Conservation (phyloP, 352 stramenopile species). For the Phytophthora sp. region DNA sequence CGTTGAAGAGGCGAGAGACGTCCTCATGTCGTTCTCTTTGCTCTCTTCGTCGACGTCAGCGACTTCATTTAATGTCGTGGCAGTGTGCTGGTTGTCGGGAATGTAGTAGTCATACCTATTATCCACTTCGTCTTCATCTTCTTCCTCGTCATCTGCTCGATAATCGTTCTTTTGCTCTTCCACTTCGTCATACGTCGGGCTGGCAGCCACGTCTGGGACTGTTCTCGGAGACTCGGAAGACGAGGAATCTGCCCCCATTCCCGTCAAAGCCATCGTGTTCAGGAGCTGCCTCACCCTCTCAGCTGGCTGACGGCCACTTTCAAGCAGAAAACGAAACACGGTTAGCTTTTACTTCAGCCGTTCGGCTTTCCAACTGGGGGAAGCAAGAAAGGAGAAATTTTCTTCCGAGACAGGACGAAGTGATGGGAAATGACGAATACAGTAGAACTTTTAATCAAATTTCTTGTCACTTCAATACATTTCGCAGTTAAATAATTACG, state of each 20-base stretch:
- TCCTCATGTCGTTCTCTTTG: neutral
- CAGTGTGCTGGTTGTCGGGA: neutral
- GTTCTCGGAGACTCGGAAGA: neutral
- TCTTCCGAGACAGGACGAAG: too few relatives aligned
- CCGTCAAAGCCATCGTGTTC: slow-evolving; percentile 22
- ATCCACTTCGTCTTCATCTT: slow-evolving; percentile 17
- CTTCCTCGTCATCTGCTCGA: slow-evolving; percentile 21
- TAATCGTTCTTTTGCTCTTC: slow-evolving; percentile 24
- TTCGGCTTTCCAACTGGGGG: slow-evolving; percentile 20
- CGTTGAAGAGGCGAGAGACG: too few relatives aligned
- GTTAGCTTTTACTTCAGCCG: slow-evolving; percentile 4
- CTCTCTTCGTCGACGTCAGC: neutral
- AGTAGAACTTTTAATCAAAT: too few relatives aligned
- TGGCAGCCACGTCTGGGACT: neutral
- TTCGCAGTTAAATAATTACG: too few relatives aligned
- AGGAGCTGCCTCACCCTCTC: slow-evolving; percentile 19
- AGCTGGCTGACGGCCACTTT: slow-evolving; percentile 12
- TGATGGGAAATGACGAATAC: slow-evolving; percentile 18
- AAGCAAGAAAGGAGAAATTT: slow-evolving; percentile 16
- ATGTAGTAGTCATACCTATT: slow-evolving; percentile 16
- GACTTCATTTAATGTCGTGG: neutral
- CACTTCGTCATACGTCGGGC: slow-evolving; percentile 12
- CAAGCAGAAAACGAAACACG: slow-evolving; percentile 2
- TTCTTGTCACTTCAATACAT: too few relatives aligned
- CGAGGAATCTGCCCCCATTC: slow-evolving; percentile 23